Evolutionary conservation across 1,284 basidiomycete genomes (phyloP).

Genomic region (Psilocybe mexicana): DNA sequence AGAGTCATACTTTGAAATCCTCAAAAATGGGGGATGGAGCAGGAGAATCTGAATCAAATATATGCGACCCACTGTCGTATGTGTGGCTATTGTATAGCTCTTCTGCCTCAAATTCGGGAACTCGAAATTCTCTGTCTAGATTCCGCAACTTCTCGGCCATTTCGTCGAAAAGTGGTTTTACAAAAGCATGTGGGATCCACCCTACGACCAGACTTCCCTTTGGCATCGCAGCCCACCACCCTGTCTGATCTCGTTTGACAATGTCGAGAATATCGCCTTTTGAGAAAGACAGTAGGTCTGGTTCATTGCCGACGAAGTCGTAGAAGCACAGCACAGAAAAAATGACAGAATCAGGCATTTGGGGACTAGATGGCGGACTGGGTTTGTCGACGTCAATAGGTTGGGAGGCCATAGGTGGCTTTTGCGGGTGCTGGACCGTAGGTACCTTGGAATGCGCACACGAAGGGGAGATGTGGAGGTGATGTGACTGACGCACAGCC

Average conservation of each 20-base stretch:
- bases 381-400: conserved; percentile 7
- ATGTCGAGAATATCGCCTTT: conserved; percentile 68
- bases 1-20: conserved; percentile 10
- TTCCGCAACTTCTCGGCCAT: conserved; percentile 46
- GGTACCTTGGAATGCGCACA: conserved; percentile 22
- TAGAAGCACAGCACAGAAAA: conserved; percentile 64
- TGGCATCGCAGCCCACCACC: conserved; percentile 80
- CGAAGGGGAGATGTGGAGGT: conserved; percentile 52
- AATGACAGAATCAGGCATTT: conserved; percentile 24
- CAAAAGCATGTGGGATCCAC: conserved; percentile 70
- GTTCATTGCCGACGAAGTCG: conserved; percentile 64
- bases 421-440: conserved; percentile 12
- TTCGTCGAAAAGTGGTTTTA: conserved; percentile 44
- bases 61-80: conserved; percentile 28
- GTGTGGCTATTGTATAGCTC: conserved; percentile 42
- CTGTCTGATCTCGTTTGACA: conserved; percentile 66
- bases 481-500: conserved; percentile 40
- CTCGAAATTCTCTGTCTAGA: conserved; percentile 40
- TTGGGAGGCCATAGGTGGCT: conserved; percentile 13
- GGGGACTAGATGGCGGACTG: conserved; percentile 3
- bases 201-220: conserved; percentile 52
- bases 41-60: conserved; percentile 28
- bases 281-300: conserved; percentile 59
- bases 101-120: conserved; percentile 49
- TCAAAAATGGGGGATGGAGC: conserved; percentile 11